Evolutionary conservation across 805 yeast species (phyloP).

Genomic region (Hanseniaspora clermontiae): DNA sequence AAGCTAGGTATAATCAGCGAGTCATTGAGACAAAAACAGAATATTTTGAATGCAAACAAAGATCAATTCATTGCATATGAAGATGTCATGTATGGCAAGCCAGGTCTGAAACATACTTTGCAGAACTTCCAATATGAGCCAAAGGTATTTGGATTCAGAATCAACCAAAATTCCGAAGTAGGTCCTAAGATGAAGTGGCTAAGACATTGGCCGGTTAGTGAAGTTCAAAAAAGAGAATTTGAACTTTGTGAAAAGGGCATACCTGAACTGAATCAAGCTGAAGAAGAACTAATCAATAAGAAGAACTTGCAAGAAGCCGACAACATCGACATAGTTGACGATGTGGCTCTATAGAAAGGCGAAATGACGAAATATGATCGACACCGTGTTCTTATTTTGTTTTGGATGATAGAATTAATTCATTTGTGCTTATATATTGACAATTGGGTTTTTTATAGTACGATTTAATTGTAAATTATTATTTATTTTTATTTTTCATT

Average conservation of each 20-base stretch:
- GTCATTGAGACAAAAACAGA: conserved; percentile 4
- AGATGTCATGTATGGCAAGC: conserved; percentile 5
- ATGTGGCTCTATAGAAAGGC: background rate
- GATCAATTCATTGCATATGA: conserved; percentile 6
- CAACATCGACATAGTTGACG: background rate
- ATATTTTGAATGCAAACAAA: background rate
- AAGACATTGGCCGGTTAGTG: conserved; percentile 58
- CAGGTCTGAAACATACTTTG: conserved; percentile 9
- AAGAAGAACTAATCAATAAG: background rate
- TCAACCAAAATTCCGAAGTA: conserved; percentile 56
- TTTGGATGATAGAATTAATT: background rate
- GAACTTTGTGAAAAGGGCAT: conserved; percentile 50
- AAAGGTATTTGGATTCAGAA: conserved; percentile 75
- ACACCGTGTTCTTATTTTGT: background rate
- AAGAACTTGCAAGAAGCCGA: background rate
- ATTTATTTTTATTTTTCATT: no score
- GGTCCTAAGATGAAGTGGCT: conserved; percentile 98
- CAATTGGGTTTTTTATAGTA: no score
- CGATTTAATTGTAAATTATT: background rate
- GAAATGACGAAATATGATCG: background rate
- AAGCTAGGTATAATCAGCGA: conserved; percentile 24
- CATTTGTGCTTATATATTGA: background rate
- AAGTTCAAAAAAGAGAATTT: conserved; percentile 49
- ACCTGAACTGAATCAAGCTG: conserved; percentile 27
- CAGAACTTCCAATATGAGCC: conserved; percentile 42